phyloP scores from a whole-genome alignment of 768 basidiomycete genomes.

The Phlebiopsis flavidoalba region DNA sequence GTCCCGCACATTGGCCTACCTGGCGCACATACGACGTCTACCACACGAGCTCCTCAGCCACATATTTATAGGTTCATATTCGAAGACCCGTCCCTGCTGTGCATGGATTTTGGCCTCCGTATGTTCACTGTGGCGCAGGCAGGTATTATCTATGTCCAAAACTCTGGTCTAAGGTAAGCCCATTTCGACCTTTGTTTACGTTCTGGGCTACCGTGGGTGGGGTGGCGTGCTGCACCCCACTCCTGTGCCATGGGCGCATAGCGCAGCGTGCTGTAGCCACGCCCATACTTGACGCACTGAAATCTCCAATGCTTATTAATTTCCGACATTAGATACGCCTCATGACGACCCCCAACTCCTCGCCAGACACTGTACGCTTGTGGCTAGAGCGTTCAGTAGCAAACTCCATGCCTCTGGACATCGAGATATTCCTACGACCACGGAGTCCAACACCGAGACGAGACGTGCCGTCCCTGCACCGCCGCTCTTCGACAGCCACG shows the following conservation, averaged over 20 bases:
- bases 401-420: constrained; percentile 65
- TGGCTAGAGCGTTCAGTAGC: constrained; percentile 83
- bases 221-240: background rate
- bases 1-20: constrained; percentile 51
- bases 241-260: constrained; percentile 19
- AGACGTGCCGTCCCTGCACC: constrained; percentile 3
- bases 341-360: constrained; percentile 60
- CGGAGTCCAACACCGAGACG: constrained; percentile 7
- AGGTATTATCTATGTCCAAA: constrained; percentile 61
- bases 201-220: background rate
- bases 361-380: constrained; percentile 74
- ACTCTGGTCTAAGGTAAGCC: constrained; percentile 70
- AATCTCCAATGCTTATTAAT: background rate
- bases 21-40: constrained; percentile 67
- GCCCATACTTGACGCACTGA: constrained; percentile 2
- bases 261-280: constrained; percentile 8
- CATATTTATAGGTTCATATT: constrained; percentile 68
- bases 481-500: background rate
- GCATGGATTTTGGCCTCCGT: constrained; percentile 75
- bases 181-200: background rate
- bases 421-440: constrained; percentile 67
- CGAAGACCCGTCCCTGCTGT: constrained; percentile 63
- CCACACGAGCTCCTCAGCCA: constrained; percentile 70
- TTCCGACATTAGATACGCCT: constrained; percentile 55
- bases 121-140: constrained; percentile 58